Base-by-base conservation (phyloP, 768 basidiomycete genomes). In the Termitomyces sp. region DNA sequence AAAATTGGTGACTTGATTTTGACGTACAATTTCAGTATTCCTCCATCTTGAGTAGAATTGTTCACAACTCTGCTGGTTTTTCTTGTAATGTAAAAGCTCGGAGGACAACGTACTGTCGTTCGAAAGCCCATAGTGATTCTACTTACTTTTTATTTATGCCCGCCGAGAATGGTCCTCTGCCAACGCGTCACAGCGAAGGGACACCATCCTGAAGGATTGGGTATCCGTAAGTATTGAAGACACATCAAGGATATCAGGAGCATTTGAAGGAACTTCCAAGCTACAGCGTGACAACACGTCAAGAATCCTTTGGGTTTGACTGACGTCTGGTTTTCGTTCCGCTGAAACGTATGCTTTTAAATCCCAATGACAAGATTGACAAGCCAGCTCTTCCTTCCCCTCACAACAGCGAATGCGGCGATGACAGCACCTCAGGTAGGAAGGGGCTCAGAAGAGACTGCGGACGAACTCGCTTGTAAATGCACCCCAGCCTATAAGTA, bases 291-390 rank as follows among this genome's bases (percentile, higher is more conserved):
- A 96, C 97, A 6, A 85, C 92, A 5, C 73, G 95, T 95, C 69
- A 62, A 93, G 79, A 13, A 56, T 62, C 27, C 57, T 37, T n/a
- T 48, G n/a, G 50, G 36, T 47, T 60, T 42, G 24, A 43, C 24
- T 47, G 34, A 58, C 20, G 18, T 51, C 12, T 68, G 92, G 96
- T 98, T 24, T 95, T 98, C 62, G 93, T 99, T 32, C 97, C 97
- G 0, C 82, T 99, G 27, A 83, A 82, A 51, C 89, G 94, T 55
- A 96, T 99, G 91, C 97, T 97, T 20, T 83, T 99, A 51, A 99
- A 98, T 66, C 97, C 97, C 7, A 99, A 98, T 70, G 97, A 97
- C 61, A 99, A 99, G 76, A 89, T 99, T 70, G 97, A 99, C 78
- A 99, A 98, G 69, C 96, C 97, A 0, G 91, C 93, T 0, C 84